Base-by-base conservation (phyloP, 305 asterid species). In the Fraxinus greggii region DNA sequence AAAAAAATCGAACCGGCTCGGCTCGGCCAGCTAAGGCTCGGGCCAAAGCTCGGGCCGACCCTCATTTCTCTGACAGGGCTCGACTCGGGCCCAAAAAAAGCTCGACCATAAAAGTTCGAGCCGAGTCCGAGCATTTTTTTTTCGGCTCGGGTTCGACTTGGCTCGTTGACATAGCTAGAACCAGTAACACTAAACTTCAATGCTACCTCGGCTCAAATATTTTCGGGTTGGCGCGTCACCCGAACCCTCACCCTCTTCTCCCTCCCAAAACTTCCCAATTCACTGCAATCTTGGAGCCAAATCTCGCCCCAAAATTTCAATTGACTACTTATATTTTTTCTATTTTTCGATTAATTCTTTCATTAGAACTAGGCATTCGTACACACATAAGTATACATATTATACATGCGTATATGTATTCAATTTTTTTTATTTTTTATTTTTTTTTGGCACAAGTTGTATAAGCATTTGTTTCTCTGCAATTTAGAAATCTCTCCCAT, bases 221-320 rank as follows among this genome's bases (percentile, higher is more conserved):
- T 89, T 84, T 76, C 77, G 45, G 73, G 76, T 83, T 86, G 89
- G 89, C 92, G 93, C 92, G 90, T 82, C 79, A 80, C 78, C 67
- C 51, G 1, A 1, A 5, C 7, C 38, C 35, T 32, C 38, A n/a
- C 35, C 77, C 74, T 73, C 77, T n/a, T 35, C 86, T 82, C 88
- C 89, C 89, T 82, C 89, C 70, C 81, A 78, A 72, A 48, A 65
- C 80, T 85, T 84, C 87, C 78, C 84, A 83, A 81, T 84, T 88
- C 84, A 77, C 92, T 78, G 88, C 92, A 83, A 83, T 85, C 90
- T 88, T 84, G 94, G 92, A 87, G 90, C 93, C 92, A 88, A 89
- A 91, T 80, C 81, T 78, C 82, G 31, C 80, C 80, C 82, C 72
- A 79, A 83, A 83, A 63, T 82, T 83, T 80, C 85, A 86, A 72